Evolutionary conservation across 1,284 basidiomycete genomes (phyloP).

Genomic region (Dichomitus squalens): DNA sequence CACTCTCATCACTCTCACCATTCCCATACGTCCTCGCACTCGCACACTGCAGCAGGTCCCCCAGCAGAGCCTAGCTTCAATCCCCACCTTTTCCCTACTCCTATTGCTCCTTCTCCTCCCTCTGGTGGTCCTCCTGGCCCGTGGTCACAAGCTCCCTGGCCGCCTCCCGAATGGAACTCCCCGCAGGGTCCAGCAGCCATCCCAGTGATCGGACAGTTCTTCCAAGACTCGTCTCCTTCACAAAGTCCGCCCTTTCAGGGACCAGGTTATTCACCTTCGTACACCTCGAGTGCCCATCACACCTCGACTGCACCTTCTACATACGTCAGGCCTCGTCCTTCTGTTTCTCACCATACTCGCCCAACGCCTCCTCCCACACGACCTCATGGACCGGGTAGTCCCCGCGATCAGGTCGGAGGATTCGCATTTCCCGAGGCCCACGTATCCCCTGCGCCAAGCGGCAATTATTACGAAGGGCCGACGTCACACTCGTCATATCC

Average conservation of each 20-base stretch:
- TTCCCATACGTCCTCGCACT: constrained; percentile 15
- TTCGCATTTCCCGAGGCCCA: constrained; percentile 30
- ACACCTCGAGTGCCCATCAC: background rate
- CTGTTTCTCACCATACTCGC: constrained; percentile 16
- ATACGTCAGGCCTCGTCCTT: constrained; percentile 21
- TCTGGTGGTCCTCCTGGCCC: constrained; percentile 13
- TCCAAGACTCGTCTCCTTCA: constrained; percentile 2
- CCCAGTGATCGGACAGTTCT: constrained; percentile 1
- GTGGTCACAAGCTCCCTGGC: constrained; percentile 44
- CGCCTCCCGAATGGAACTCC: constrained; percentile 47
- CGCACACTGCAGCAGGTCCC: constrained; percentile 12
- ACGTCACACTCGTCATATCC: constrained; percentile 12
- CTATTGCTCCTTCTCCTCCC: constrained; percentile 1
- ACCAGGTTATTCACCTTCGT: constrained; percentile 17
- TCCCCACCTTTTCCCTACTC: constrained; percentile 11
- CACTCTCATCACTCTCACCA: constrained; percentile 17
- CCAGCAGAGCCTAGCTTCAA: constrained; percentile 11
- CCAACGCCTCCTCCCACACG: constrained; percentile 8
- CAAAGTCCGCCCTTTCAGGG: constrained; percentile 1
- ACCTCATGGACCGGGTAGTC: background rate
- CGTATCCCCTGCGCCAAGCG: constrained; percentile 1
- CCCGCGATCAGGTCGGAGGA: constrained; percentile 13
- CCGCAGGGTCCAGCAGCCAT: constrained; percentile 13
- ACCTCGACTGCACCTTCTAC: constrained; percentile 4
- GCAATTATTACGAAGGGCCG: constrained; percentile 6